Percentiles rank a stretch among this genome's conserved stretches.
These are phyloP conservation scores for Breviolum minutum DNA, from an alignment of 73 alveolate species.

Conservation along the genomic window DNA sequence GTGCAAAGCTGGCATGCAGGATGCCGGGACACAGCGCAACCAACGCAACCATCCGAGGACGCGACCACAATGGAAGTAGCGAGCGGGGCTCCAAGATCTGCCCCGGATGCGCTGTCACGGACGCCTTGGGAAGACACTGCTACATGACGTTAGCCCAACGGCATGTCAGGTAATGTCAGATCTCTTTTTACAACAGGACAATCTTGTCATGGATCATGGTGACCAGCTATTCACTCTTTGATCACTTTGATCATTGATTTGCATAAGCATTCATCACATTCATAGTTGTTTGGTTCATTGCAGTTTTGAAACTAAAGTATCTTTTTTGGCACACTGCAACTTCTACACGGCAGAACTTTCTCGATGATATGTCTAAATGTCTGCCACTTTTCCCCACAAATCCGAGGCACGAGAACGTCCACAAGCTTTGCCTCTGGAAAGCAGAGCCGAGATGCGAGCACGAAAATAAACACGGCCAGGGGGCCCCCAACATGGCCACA, in stretches of 20 bases:
- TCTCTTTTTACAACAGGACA: no score
- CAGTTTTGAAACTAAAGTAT: no score
- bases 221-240: no score
- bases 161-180: no score
- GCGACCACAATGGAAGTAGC: neutral
- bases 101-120: neutral
- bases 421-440: slow-evolving; percentile 27
- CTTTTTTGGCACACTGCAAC: neutral
- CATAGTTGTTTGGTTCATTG: no score
- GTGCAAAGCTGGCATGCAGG: no score
- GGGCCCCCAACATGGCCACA: slow-evolving; percentile 14
- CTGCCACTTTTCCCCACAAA: neutral
- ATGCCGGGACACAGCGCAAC: no score
- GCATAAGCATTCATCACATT: no score
- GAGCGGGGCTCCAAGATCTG: neutral
- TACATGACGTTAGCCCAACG: no score
- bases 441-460: neutral
- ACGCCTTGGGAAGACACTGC: neutral
- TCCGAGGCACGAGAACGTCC: slow-evolving; percentile 14
- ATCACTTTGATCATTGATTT: no score
- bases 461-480: neutral
- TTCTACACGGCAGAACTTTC: neutral
- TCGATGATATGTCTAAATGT: neutral
- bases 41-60: neutral
- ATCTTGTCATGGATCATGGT: no score